Percentiles rank a stretch among this genome's conserved stretches.
These are phyloP conservation scores for Paratinospora sagittata DNA, from an alignment of 164 flowering plant genomes.

Conservation along the genomic window DNA sequence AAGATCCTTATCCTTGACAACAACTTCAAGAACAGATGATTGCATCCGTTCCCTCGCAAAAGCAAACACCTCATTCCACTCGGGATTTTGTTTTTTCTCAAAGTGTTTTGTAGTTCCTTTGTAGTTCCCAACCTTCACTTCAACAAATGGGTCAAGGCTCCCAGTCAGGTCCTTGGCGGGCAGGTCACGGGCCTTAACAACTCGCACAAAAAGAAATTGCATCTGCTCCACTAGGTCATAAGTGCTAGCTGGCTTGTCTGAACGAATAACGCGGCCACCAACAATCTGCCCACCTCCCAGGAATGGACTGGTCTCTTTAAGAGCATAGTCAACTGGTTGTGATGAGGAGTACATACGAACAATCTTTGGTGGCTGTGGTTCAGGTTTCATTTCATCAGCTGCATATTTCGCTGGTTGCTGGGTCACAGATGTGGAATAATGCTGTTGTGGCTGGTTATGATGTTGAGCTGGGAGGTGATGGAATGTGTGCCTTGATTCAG, in stretches of 20 bases:
- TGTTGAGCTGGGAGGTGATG: constrained; percentile 58
- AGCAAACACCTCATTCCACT: constrained; percentile 89
- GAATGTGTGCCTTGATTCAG: constrained; percentile 51
- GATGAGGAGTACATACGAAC: constrained; percentile 59
- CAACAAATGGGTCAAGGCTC: constrained; percentile 86
- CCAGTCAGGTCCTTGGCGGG: constrained; percentile 84
- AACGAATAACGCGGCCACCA: constrained; percentile 74
- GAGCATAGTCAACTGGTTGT: constrained; percentile 73
- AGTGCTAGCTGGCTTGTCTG: constrained; percentile 61
- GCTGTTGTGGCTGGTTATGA: constrained; percentile 30
- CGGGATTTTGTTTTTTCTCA: constrained; percentile 70
- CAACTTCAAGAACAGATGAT: constrained; percentile 68
- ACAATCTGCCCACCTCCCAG: constrained; percentile 92
- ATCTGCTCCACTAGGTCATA: constrained; percentile 91
- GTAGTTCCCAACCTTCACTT: constrained; percentile 84
- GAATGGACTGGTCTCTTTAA: constrained; percentile 92
- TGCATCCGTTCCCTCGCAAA: constrained; percentile 81
- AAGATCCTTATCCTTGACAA: constrained; percentile 79
- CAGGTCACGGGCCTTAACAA: constrained; percentile 86
- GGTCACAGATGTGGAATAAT: constrained; percentile 19
- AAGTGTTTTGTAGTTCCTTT: constrained; percentile 74
- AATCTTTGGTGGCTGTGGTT: constrained; percentile 52
- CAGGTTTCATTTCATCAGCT: constrained; percentile 51
- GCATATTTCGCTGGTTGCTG: constrained; percentile 34
- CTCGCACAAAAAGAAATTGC: constrained; percentile 87